Evolutionary conservation across 352 stramenopile genomes (phyloP).

Genomic region (Thalassiosira hispida): DNA sequence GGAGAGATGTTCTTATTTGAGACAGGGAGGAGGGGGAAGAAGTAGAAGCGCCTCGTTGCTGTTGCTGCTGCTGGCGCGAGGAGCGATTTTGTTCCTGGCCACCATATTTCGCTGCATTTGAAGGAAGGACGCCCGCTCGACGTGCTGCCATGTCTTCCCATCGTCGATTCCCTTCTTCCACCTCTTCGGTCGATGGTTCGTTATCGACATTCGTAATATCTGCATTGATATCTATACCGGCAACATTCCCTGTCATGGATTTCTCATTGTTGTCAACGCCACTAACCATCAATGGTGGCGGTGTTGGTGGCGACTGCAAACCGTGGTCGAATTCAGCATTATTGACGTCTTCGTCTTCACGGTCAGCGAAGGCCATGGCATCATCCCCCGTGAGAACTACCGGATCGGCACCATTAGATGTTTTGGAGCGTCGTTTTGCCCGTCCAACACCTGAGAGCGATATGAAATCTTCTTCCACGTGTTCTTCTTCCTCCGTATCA

Average conservation of each 20-base stretch:
- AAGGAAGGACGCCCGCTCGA: conserved; percentile 60
- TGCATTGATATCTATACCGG: conserved; percentile 3
- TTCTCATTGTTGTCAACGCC: not conserved
- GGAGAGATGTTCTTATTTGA: conserved; percentile 39
- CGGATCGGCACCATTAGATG: conserved; percentile 9
- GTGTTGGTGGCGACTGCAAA: conserved; percentile 15
- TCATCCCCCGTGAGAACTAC: conserved; percentile 58
- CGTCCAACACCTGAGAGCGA: conserved; percentile 39
- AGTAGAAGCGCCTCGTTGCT: not conserved
- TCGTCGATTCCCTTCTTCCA: conserved; percentile 48
- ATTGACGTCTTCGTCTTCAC: conserved; percentile 38
- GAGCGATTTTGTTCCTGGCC: not conserved
- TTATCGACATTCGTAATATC: conserved; percentile 2
- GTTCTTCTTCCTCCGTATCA: not conserved
- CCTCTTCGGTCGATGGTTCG: conserved; percentile 31
- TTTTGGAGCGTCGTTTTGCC: not conserved
- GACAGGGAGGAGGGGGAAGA: conserved; percentile 9
- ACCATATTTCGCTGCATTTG: not conserved
- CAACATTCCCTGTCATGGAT: not conserved
- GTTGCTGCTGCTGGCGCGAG: not conserved
- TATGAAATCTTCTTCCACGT: conserved; percentile 53
- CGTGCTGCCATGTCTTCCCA: conserved; percentile 70
- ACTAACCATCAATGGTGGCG: not conserved
- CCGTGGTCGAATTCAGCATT: conserved; percentile 43
- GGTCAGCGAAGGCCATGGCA: conserved; percentile 39